Conservation (phyloP, 495 filamentous ascomycete genomes). For the Stereocaulon alpinum region DNA sequence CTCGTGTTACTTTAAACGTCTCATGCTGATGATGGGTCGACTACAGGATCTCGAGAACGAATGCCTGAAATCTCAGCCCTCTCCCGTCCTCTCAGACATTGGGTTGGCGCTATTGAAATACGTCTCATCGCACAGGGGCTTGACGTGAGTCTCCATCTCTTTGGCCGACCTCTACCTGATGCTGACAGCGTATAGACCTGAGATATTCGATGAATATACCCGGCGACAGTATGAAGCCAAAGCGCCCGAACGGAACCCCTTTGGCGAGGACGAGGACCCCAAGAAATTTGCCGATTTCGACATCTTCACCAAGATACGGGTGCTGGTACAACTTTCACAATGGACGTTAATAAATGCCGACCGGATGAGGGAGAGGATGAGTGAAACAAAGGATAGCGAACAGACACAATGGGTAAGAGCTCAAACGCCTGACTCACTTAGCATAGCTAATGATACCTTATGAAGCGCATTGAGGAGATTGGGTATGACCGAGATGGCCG, state of each 20-base stretch:
- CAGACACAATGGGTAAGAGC: conserved; percentile 71
- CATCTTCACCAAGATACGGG: conserved; percentile 73
- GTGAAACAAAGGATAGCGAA: conserved; percentile 68
- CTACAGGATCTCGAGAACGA: conserved; percentile 78
- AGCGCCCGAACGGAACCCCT: conserved; percentile 72
- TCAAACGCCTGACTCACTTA: background rate
- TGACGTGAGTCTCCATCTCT: conserved; percentile 54
- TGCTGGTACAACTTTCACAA: conserved; percentile 81
- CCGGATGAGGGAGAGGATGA: conserved; percentile 75
- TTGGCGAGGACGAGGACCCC: conserved; percentile 66
- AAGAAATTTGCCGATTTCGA: conserved; percentile 71
- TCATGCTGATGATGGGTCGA: background rate
- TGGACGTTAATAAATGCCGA: conserved; percentile 84
- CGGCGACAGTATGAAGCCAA: conserved; percentile 80
- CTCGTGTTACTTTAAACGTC: background rate
- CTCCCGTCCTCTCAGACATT: conserved; percentile 64
- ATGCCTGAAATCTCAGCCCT: conserved; percentile 65
- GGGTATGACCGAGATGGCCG: conserved; percentile 81
- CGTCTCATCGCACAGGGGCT: conserved; percentile 84
- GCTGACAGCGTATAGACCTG: conserved; percentile 43
- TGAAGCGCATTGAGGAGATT: conserved; percentile 78
- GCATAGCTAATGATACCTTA: conserved; percentile 7
- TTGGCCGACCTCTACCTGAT: background rate
- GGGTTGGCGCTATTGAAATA: conserved; percentile 85
- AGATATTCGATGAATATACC: conserved; percentile 90